Percentiles rank a stretch among this genome's conserved stretches.
Evolutionary conservation across 371 early-diverging fungal genomes (phyloP).

Genomic region (Rhizopus microsporus): DNA sequence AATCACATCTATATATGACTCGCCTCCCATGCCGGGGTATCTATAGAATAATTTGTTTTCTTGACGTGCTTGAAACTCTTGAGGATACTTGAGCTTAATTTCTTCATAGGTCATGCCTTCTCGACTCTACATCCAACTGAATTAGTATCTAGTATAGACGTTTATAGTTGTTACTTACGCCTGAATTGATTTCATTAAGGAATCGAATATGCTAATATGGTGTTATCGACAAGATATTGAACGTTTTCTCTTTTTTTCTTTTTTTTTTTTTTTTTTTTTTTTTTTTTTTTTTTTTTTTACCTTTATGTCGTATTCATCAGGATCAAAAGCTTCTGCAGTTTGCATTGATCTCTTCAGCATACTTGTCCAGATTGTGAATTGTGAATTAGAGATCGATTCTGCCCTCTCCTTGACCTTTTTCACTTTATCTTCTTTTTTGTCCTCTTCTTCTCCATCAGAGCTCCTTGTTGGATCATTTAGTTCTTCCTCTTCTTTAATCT

Average conservation of each 20-base stretch:
- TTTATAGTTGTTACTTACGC: slow-evolving; percentile 42
- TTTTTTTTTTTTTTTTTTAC: slow-evolving; percentile 22
- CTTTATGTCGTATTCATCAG: slow-evolving; percentile 69
- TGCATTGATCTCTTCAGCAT: slow-evolving; percentile 72
- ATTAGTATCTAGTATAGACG: background rate
- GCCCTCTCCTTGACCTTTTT: slow-evolving; percentile 27
- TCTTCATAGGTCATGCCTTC: slow-evolving; percentile 67
- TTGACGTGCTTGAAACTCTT: slow-evolving; percentile 65
- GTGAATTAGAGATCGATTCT: slow-evolving; percentile 37
- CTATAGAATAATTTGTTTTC: slow-evolving; percentile 78
- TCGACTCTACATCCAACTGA: slow-evolving; percentile 22
- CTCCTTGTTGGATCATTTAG: slow-evolving; percentile 32
- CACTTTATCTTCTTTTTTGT: slow-evolving; percentile 10
- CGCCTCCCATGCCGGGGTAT: slow-evolving; percentile 87
- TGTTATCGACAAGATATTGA: background rate
- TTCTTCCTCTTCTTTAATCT: slow-evolving; percentile 33
- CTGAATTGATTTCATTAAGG: slow-evolving; percentile 87
- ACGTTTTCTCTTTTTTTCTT: no score
- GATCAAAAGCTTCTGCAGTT: slow-evolving; percentile 70
- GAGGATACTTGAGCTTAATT: slow-evolving; percentile 66
- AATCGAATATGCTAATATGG: slow-evolving; percentile 58
- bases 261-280: no score
- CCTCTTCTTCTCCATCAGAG: slow-evolving; percentile 27
- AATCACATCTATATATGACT: slow-evolving; percentile 85
- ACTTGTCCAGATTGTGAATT: slow-evolving; percentile 75